Conservation (phyloP, 2,329 filamentous ascomycete species). For the Fusarium tricinctum region DNA sequence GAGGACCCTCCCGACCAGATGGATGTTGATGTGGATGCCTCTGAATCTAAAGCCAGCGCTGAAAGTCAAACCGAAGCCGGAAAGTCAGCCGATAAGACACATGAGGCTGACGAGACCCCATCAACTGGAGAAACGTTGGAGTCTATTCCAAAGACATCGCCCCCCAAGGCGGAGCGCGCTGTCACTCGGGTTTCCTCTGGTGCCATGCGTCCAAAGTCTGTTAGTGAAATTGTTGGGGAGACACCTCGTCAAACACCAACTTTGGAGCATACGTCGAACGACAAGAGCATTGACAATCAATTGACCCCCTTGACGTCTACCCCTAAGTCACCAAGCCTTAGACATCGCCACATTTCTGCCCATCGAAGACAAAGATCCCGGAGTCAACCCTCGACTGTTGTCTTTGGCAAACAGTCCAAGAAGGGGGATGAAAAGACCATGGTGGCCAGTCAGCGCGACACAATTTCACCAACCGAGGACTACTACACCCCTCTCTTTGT, state of each 20-base stretch:
- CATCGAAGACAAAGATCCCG: conserved; percentile 71
- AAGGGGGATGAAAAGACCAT: conserved; percentile 63
- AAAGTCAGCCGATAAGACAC: conserved; percentile 25
- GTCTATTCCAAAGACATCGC: conserved; percentile 35
- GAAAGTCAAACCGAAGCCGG: conserved; percentile 23
- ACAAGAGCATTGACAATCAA: conserved; percentile 53
- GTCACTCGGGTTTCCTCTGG: conserved; percentile 79
- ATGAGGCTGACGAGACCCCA: conserved; percentile 18
- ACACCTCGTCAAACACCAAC: conserved; percentile 57
- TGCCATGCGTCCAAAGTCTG: conserved; percentile 78
- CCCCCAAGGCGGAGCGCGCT: conserved; percentile 63
- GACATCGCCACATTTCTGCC: conserved; percentile 47
- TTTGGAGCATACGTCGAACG: conserved; percentile 54
- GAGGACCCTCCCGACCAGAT: conserved; percentile 53
- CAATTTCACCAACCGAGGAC: conserved; percentile 67
- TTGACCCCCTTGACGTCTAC: conserved; percentile 60
- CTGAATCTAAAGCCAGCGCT: conserved; percentile 41
- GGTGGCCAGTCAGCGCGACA: conserved; percentile 58
- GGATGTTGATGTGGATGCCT: conserved; percentile 55
- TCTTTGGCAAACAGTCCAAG: conserved; percentile 78
- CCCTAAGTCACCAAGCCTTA: conserved; percentile 59
- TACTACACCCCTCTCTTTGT: conserved; percentile 75
- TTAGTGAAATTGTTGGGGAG: conserved; percentile 78
- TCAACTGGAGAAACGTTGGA: conserved; percentile 23
- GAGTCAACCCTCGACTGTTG: conserved; percentile 78